Evolutionary conservation across 495 filamentous ascomycete species (phyloP).

Genomic region (Penicillium riverlandense): DNA sequence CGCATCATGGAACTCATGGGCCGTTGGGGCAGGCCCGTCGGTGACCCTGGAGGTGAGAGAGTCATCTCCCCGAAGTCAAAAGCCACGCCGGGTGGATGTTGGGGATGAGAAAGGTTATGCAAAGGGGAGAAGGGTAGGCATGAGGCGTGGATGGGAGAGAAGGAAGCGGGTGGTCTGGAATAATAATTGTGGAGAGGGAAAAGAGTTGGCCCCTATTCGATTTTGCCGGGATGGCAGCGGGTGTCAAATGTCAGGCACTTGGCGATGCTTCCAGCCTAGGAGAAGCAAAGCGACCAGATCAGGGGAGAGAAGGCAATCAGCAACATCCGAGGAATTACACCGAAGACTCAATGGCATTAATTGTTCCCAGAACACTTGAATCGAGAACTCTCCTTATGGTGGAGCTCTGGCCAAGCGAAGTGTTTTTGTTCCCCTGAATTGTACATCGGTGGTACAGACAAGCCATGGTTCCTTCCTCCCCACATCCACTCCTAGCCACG

Average conservation of each 20-base stretch:
- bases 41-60: slow-evolving; percentile 53
- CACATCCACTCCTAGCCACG: not conserved
- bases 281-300: too few species aligned
- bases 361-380: too few species aligned
- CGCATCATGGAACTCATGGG: slow-evolving; percentile 85
- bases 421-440: too few species aligned
- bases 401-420: too few species aligned
- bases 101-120: slow-evolving; percentile 10
- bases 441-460: not conserved
- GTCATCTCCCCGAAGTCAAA: slow-evolving; percentile 36
- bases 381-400: too few species aligned
- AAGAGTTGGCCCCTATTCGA: not conserved
- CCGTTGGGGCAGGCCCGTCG: slow-evolving; percentile 51
- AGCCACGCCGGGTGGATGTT: slow-evolving; percentile 20
- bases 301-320: too few species aligned
- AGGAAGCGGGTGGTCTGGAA: not conserved
- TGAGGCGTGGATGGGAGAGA: slow-evolving; percentile 11
- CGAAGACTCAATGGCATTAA: too few species aligned
- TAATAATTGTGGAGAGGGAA: not conserved
- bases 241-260: slow-evolving; percentile 3
- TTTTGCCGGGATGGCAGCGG: too few species aligned
- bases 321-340: too few species aligned
- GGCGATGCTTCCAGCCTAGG: too few species aligned
- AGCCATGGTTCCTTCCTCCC: not conserved
- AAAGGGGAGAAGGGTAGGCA: slow-evolving; percentile 11